Percentiles rank a stretch among this genome's conserved stretches.
These are phyloP conservation scores for Colletotrichum musae DNA, from an alignment of 2,329 filamentous ascomycete genomes.

Conservation along the genomic window DNA sequence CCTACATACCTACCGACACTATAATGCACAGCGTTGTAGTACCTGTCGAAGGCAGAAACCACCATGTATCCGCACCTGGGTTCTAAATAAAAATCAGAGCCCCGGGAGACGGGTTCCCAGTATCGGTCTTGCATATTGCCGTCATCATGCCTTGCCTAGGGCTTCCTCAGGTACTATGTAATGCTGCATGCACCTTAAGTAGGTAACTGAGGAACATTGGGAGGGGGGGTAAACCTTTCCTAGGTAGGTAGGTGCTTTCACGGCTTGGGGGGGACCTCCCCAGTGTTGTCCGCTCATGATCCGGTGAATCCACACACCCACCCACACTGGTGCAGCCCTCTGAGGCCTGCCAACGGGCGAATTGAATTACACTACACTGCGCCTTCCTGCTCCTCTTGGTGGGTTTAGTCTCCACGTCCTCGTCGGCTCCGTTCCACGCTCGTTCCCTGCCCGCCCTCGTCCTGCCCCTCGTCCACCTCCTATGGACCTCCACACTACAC, in stretches of 20 bases:
- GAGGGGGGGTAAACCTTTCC: too few relatives aligned
- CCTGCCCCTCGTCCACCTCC: neutral
- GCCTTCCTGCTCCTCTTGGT: conserved; percentile 5
- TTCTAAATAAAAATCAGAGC: conserved; percentile 25
- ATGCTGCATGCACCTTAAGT: too few relatives aligned
- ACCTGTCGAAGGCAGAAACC: neutral
- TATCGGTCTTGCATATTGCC: conserved; percentile 29
- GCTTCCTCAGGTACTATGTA: neutral
- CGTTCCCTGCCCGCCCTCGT: neutral
- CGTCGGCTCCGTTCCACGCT: neutral
- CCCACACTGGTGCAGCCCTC: neutral
- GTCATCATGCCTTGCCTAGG: conserved; percentile 26
- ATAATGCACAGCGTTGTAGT: too few relatives aligned
- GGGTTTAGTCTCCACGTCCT: conserved; percentile 17
- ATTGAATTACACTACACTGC: conserved; percentile 27
- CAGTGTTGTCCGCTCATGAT: neutral
- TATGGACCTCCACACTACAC: too few relatives aligned
- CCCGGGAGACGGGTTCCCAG: conserved; percentile 32
- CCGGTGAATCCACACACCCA: neutral
- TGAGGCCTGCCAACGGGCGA: conserved; percentile 9
- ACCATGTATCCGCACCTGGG: neutral
- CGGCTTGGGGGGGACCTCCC: neutral
- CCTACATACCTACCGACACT: neutral
- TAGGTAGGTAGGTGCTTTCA: too few relatives aligned
- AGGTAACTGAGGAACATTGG: too few relatives aligned